A percentile compares a stretch with the other conserved stretches of the same genome.
These are phyloP conservation scores for Didymella pinodella DNA, from an alignment of 2,329 filamentous ascomycete genomes.

Conservation along the genomic window DNA sequence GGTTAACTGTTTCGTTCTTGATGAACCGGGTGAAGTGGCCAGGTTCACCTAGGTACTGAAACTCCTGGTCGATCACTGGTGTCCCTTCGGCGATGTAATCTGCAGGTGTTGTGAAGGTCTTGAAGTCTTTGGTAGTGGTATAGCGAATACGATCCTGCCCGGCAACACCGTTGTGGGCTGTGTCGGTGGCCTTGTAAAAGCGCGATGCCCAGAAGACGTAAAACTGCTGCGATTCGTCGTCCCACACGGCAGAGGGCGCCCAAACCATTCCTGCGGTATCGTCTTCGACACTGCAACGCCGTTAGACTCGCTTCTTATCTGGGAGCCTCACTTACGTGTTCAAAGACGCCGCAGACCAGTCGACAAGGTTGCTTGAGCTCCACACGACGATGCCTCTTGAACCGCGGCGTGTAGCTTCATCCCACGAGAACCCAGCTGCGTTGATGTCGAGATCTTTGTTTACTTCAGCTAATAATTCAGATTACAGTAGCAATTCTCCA, in stretches of 20 bases:
- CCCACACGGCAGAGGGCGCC: slow-evolving; percentile 23
- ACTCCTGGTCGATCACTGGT: slow-evolving; percentile 23
- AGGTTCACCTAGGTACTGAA: slow-evolving; percentile 23
- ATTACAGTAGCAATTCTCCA: background rate
- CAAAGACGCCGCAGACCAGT: slow-evolving; percentile 21
- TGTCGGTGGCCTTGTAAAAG: slow-evolving; percentile 30
- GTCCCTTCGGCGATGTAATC: slow-evolving; percentile 18
- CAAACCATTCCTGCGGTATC: slow-evolving; percentile 25
- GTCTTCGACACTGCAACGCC: slow-evolving; percentile 11
- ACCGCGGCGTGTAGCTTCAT: slow-evolving; percentile 18
- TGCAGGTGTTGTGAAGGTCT: slow-evolving; percentile 14
- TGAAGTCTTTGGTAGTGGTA: slow-evolving; percentile 23
- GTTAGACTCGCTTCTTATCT: background rate
- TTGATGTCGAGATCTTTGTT: slow-evolving; percentile 8
- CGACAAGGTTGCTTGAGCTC: slow-evolving; percentile 19
- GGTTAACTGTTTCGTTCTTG: slow-evolving; percentile 19
- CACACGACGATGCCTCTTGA: slow-evolving; percentile 22
- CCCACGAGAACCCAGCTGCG: slow-evolving; percentile 20
- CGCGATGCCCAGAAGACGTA: slow-evolving; percentile 15
- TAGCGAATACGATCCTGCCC: slow-evolving; percentile 19
- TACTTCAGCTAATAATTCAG: background rate
- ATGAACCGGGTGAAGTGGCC: slow-evolving; percentile 23
- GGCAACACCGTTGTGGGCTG: slow-evolving; percentile 16
- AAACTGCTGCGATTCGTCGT: slow-evolving; percentile 17
- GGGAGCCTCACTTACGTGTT: slow-evolving; percentile 3